A percentile compares a stretch with the other conserved stretches of the same genome.
Conservation (phyloP, 345 rosid genomes). For the Turnera subulata region DNA sequence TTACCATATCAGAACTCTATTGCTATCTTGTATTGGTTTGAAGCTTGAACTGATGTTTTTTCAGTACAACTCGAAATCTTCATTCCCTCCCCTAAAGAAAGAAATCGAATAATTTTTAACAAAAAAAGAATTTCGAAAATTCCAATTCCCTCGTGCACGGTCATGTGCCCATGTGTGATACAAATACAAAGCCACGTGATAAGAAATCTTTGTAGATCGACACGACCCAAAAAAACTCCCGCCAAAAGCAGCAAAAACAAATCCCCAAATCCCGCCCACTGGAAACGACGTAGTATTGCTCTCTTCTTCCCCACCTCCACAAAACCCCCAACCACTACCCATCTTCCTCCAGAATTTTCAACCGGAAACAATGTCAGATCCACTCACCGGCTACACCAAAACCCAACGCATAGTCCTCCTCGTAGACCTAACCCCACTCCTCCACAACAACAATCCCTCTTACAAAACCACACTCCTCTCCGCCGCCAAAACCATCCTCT, state of each 20-base stretch:
- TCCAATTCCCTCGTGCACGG: too few species aligned
- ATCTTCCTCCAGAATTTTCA: background rate
- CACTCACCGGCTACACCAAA: conserved; percentile 40
- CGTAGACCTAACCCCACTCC: conserved; percentile 70
- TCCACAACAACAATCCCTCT: conserved; percentile 28
- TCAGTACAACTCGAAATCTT: too few species aligned
- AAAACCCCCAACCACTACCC: background rate
- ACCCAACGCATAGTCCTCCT: conserved; percentile 77
- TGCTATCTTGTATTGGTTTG: too few species aligned
- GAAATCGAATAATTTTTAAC: too few species aligned
- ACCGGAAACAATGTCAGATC: conserved; percentile 34
- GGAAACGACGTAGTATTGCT: background rate
- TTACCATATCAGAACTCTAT: too few species aligned
- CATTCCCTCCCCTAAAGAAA: too few species aligned
- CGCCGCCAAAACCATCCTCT: conserved; percentile 49
- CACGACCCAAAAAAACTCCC: too few species aligned
- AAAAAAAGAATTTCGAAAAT: too few species aligned
- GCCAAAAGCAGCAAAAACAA: too few species aligned
- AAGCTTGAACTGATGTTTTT: too few species aligned
- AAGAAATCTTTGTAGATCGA: background rate
- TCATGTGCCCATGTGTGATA: too few species aligned
- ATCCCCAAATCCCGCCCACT: conserved; percentile 12
- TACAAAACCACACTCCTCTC: conserved; percentile 47
- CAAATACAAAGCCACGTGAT: too few species aligned
- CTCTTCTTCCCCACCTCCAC: background rate